These are phyloP conservation scores for Cenococcum geophilum DNA, from an alignment of 495 filamentous ascomycete species.

Conservation along the genomic window DNA sequence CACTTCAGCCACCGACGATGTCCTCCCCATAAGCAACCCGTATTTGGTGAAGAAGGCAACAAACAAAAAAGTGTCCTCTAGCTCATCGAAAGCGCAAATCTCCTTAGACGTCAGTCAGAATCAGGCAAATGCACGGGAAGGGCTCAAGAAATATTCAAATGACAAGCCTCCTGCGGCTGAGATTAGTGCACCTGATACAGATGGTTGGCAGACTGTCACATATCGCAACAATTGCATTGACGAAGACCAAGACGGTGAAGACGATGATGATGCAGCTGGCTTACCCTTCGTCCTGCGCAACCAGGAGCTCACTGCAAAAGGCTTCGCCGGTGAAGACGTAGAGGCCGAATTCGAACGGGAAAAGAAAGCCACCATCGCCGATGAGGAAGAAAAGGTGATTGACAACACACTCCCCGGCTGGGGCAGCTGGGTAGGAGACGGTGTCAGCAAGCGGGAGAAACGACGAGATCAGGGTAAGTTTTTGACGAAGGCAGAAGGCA, in stretches of 20 bases:
- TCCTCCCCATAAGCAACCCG: neutral
- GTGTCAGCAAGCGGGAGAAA: slow-evolving; percentile 58
- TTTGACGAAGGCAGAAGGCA: slow-evolving; percentile 66
- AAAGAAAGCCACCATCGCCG: slow-evolving; percentile 63
- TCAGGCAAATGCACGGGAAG: slow-evolving; percentile 1
- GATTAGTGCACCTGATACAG: slow-evolving; percentile 27
- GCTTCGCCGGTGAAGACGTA: slow-evolving; percentile 90
- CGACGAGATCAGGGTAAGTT: slow-evolving; percentile 51
- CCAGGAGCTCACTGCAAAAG: slow-evolving; percentile 72
- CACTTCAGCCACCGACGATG: neutral
- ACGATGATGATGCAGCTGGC: slow-evolving; percentile 43
- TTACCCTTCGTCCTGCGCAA: slow-evolving; percentile 63
- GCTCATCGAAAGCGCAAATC: slow-evolving; percentile 14
- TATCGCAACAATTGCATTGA: slow-evolving; percentile 20
- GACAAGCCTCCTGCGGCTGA: slow-evolving; percentile 15
- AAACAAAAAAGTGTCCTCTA: neutral
- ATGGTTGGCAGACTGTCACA: slow-evolving; percentile 37
- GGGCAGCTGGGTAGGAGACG: slow-evolving; percentile 84
- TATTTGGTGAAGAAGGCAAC: neutral
- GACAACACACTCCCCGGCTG: slow-evolving; percentile 87
- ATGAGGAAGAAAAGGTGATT: slow-evolving; percentile 78
- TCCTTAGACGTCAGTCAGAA: neutral
- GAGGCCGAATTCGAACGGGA: slow-evolving; percentile 73
- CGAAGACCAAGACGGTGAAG: slow-evolving; percentile 45
- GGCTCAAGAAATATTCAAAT: slow-evolving; percentile 13